Conservation (phyloP, 257 asterid species). For the Solanum tarapatanum region DNA sequence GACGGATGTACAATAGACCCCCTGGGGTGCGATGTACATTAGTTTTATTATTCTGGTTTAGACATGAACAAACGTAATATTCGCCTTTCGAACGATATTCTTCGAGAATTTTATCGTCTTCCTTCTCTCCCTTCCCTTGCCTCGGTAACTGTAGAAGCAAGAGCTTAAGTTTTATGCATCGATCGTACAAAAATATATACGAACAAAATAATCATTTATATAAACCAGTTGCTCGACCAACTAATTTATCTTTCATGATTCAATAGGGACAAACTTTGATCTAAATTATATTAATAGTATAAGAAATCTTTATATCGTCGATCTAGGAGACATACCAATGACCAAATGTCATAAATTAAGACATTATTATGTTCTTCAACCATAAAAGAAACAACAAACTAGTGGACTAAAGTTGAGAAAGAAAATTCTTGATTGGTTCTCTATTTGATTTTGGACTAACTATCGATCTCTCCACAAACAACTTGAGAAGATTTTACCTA, state of each 20-base stretch:
- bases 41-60: slow-evolving; percentile 40
- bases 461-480: background rate
- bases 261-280: background rate
- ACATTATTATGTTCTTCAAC: background rate
- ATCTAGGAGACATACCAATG: background rate
- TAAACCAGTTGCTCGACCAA: background rate
- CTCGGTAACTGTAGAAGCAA: slow-evolving; percentile 20
- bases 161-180: background rate
- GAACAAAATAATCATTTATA: background rate
- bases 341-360: background rate
- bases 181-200: background rate
- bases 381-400: background rate
- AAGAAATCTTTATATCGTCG: background rate
- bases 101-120: slow-evolving; percentile 16
- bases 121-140: slow-evolving; percentile 18
- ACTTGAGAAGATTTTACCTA: background rate
- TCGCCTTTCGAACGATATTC: slow-evolving; percentile 51
- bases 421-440: background rate
- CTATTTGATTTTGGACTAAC: background rate
- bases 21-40: slow-evolving; percentile 71
- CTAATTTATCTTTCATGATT: background rate
- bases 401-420: background rate
- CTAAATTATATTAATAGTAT: background rate
- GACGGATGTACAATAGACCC: slow-evolving; percentile 66
- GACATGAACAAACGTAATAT: slow-evolving; percentile 44